Evolutionary conservation across 345 rosid species (phyloP), one percentile per base, ranked within the genome.

Genomic region (Cochlearia excelsa): DNA sequence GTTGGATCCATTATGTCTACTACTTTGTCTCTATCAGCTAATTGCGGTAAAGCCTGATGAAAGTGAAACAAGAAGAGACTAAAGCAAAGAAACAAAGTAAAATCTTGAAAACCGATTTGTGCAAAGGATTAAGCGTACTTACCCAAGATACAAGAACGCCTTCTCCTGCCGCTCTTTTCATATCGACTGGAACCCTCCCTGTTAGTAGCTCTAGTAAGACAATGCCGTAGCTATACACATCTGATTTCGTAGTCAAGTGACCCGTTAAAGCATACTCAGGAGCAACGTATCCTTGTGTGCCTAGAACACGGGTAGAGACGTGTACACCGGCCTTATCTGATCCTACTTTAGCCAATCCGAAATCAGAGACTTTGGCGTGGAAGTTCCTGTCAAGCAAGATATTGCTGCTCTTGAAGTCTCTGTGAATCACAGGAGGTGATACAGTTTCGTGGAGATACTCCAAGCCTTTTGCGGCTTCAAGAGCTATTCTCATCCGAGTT

Each of bases 211-310:
- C 96, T 65, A 92, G 61, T 60, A 92, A 83, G 65, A 86, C 98
- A 47, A 92, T 90, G 31, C 98, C 97, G 23, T 84, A 86, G 74
- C 95, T 83, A 54, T 86, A 93, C n/a, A 93, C 97, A 77, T 86
- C 99, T 67, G 99, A 93, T 78, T 92, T 93, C 62, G 97, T 84
- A 1, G 95, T 86, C 58, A 92, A 71, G 78, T 86, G 95, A 41
- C 98, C 95, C 0, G 99, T 93, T 77, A 88, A 68, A 37, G 95
- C 97, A 71, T 81, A 86, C 90, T 87, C 95, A 8, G 90, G 95
- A 52, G 95, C 86, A 46, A 82, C 81, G 26, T 87, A 87, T 76
- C 95, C 90, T 66, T 81, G 90, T 56, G 95, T 84, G 65, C 90
- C 95, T 65, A 83, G 51, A 3, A 87, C 89, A 62, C 88, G 78